Base-by-base conservation (phyloP, 306 rosid species). In the Aeschynomene evenia region DNA sequence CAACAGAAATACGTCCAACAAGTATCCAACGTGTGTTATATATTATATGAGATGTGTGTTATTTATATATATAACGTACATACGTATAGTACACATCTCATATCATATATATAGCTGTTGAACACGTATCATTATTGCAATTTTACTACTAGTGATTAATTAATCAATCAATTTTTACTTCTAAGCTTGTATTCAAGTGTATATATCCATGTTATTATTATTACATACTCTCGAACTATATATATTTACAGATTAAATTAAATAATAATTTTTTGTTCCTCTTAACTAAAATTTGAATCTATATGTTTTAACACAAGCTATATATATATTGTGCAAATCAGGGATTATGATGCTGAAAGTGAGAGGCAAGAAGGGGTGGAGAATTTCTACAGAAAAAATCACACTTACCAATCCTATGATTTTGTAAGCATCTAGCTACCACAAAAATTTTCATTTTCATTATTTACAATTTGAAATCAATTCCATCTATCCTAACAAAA, bases 311-410 rank as follows among this genome's bases (percentile, higher is more conserved):
- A 65, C 36, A 49, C 19, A 72, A 59, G 2, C 18, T n/a, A 45
- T 37, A n/a, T n/a, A n/a, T n/a, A n/a, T n/a, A n/a, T 43, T 28
- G 5, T 51, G 13, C 29, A 54, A 56, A 73, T 24, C 76, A 88
- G 91, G 82, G 77, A 82, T 67, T 88, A 86, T 52, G 81, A 76
- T 46, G 91, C 78, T 42, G 88, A 86, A 45, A 86, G 87, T 66
- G 86, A 79, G 18, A 88, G 96, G 59, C 91, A 77, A 53, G 79
- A 72, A 52, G 86, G 86, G 14, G 95, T 90, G 61, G 90, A 86
- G 74, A 86, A 60, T 19, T 88, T 90, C 72, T 90, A 90, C 73
- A 70, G 72, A 63, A 83, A 67, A 65, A 88, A 90, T 5, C 96
- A 84, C 85, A 73, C 75, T 9, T 75, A 88, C 77, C 95, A 90